Evolutionary conservation across 2,329 filamentous ascomycete species (phyloP), one percentile per base, ranked within the genome.

Genomic region (Aspergillus arachidicola): DNA sequence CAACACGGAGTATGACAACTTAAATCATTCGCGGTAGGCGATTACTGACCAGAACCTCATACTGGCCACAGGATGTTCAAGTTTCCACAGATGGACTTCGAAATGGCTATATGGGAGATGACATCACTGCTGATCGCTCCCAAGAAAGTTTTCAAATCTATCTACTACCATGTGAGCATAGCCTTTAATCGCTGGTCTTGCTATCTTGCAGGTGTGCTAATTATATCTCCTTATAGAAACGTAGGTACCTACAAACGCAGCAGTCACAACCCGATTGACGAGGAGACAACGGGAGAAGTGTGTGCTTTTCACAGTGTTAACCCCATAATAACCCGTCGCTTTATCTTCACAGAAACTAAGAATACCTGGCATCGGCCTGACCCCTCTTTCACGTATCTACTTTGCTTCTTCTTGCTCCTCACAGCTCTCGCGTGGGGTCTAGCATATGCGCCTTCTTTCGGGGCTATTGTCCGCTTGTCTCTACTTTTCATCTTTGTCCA

Each of bases 31-130:
- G 21, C 6, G 21, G 12, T 28, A 28, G 45, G 26, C 45, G 26
- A 46, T 54, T 50, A 36, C 60, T 62, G 43, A 62, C 48, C 38
- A 28, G 16, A 19, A 59, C 66, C 70, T 55, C 69, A 60, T 11
- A 14, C 26, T 28, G n/a, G 43, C 23, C 57, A n/a, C 38, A 84
- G 83, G 62, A 79, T 90, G 57, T 89, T 90, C 83, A 91, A 91
- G 75, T 90, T 90, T 72, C 87, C 88, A 12, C 88, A 89, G 70
- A 90, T 91, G 88, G 88, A 91, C 80, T 91, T 91, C 73, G 88
- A 91, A 74, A 89, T 89, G 83, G 88, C 88, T 23, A 85, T 89
- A 69, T 91, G 88, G 88, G 88, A 91, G 76, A 90, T 91, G 85
- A 89, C 86, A 65, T 86, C 85, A 70, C 80, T 91, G 59, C 82